Conservation (phyloP, 2,329 filamentous ascomycete genomes). For the Cordyceps tenuipes region DNA sequence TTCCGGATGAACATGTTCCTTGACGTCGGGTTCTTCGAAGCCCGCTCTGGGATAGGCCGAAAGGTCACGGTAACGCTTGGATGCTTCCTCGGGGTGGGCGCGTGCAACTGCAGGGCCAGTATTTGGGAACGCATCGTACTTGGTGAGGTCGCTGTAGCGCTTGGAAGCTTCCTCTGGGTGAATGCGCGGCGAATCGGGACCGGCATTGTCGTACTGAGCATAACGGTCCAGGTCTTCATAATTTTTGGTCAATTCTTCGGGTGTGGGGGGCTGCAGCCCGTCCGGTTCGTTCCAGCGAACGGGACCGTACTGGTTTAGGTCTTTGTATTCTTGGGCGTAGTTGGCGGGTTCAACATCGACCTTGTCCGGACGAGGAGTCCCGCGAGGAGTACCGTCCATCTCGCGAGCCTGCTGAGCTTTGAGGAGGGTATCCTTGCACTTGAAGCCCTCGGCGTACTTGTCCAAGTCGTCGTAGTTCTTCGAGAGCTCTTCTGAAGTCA, state of each 20-base stretch:
- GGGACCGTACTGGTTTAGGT: slow-evolving; percentile 33
- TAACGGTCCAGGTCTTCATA: slow-evolving; percentile 33
- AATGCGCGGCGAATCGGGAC: slow-evolving; percentile 15
- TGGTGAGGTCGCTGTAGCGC: slow-evolving; percentile 26
- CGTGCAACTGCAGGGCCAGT: slow-evolving; percentile 16
- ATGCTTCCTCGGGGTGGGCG: slow-evolving; percentile 23
- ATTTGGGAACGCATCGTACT: slow-evolving; percentile 24
- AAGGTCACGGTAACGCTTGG: slow-evolving; percentile 28
- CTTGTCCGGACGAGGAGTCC: slow-evolving; percentile 29
- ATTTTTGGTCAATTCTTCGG: slow-evolving; percentile 27
- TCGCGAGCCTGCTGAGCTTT: slow-evolving; percentile 22
- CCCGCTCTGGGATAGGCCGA: slow-evolving; percentile 23
- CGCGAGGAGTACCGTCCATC: slow-evolving; percentile 24
- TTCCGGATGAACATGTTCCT: slow-evolving; percentile 27
- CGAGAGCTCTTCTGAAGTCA: slow-evolving; percentile 25
- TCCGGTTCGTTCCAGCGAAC: slow-evolving; percentile 31
- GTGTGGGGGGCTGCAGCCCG: slow-evolving; percentile 26
- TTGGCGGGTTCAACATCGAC: slow-evolving; percentile 23
- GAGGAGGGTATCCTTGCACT: slow-evolving; percentile 24
- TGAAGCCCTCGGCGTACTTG: slow-evolving; percentile 29
- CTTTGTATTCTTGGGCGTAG: slow-evolving; percentile 28
- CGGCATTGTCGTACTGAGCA: slow-evolving; percentile 16
- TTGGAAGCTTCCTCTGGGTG: slow-evolving; percentile 25
- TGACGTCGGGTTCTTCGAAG: slow-evolving; percentile 21
- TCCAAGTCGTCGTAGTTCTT: slow-evolving; percentile 34